These are phyloP conservation scores for Phytopythium ostracodes DNA, from an alignment of 352 stramenopile species.

Conservation along the genomic window DNA sequence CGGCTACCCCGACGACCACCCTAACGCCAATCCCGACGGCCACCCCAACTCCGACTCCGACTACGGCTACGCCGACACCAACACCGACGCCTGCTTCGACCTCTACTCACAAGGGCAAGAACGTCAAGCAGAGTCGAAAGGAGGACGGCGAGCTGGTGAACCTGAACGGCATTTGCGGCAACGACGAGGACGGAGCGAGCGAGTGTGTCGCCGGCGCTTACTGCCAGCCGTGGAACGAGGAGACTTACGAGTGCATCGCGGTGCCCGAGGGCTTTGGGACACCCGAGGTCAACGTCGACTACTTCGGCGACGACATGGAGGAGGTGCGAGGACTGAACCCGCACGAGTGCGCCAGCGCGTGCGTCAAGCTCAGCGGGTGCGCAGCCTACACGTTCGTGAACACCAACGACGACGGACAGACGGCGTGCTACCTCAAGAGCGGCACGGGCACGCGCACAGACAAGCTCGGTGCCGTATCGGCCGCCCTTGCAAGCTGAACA, in stretches of 20 bases:
- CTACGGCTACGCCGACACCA: neutral
- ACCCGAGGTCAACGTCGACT: constrained; percentile 26
- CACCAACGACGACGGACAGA: constrained; percentile 10
- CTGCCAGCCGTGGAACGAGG: constrained; percentile 28
- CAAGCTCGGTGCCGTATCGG: constrained; percentile 11
- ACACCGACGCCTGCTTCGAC: neutral
- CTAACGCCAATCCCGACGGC: neutral
- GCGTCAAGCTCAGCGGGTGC: constrained; percentile 10
- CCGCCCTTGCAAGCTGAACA: neutral
- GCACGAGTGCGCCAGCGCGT: constrained; percentile 9
- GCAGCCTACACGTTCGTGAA: constrained; percentile 25
- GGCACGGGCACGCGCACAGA: constrained; percentile 6
- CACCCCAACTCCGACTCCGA: neutral
- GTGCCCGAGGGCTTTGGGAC: constrained; percentile 7
- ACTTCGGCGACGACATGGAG: constrained; percentile 19
- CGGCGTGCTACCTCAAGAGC: constrained; percentile 33
- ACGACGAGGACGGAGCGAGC: constrained; percentile 4
- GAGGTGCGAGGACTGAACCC: constrained; percentile 8
- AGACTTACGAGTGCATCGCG: constrained; percentile 30
- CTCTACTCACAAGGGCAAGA: neutral
- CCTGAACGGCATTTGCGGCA: constrained; percentile 15
- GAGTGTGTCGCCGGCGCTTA: constrained; percentile 14
- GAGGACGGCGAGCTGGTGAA: neutral
- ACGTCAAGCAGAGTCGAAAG: neutral
- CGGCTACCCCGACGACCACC: too few species aligned